phyloP scores from a whole-genome alignment of 1,139 yeast species.

The Suhomyces terraborum region DNA sequence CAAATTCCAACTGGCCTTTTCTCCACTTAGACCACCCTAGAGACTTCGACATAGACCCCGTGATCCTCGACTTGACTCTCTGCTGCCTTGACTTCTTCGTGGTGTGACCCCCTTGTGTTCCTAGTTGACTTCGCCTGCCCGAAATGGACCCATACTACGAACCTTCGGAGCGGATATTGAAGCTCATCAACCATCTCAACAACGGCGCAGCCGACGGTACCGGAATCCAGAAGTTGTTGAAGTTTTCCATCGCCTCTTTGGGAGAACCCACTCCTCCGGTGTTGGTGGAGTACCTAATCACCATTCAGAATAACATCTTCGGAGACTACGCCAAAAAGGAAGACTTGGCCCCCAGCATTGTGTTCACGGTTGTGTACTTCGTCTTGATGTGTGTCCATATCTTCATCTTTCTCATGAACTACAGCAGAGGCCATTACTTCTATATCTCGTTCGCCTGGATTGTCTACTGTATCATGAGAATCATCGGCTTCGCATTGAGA shows the following conservation, averaged over 20 bases:
- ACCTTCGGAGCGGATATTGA: conserved; percentile 31
- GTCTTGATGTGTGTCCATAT: conserved; percentile 52
- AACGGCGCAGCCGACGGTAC: conserved; percentile 55
- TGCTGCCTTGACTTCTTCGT: too few relatives aligned
- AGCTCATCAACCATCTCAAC: conserved; percentile 30
- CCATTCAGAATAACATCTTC: conserved; percentile 54
- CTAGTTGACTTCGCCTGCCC: neutral
- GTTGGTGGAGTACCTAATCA: conserved; percentile 37
- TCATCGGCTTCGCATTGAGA: conserved; percentile 63
- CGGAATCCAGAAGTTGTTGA: conserved; percentile 40
- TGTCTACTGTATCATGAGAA: conserved; percentile 52
- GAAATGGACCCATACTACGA: conserved; percentile 7
- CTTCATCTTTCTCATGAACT: conserved; percentile 52
- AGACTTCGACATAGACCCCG: too few relatives aligned
- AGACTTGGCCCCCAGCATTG: conserved; percentile 64
- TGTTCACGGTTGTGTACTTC: conserved; percentile 58
- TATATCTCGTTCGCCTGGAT: conserved; percentile 58
- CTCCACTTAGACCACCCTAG: too few relatives aligned
- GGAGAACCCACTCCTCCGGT: conserved; percentile 39
- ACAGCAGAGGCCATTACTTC: conserved; percentile 64
- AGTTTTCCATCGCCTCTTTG: conserved; percentile 29
- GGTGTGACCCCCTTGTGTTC: neutral
- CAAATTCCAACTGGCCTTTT: too few relatives aligned
- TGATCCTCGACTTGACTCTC: too few relatives aligned
- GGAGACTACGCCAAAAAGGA: conserved; percentile 63